These are phyloP conservation scores for Rhodotorula glutinis DNA, from an alignment of 1,284 basidiomycete species.

Conservation along the genomic window DNA sequence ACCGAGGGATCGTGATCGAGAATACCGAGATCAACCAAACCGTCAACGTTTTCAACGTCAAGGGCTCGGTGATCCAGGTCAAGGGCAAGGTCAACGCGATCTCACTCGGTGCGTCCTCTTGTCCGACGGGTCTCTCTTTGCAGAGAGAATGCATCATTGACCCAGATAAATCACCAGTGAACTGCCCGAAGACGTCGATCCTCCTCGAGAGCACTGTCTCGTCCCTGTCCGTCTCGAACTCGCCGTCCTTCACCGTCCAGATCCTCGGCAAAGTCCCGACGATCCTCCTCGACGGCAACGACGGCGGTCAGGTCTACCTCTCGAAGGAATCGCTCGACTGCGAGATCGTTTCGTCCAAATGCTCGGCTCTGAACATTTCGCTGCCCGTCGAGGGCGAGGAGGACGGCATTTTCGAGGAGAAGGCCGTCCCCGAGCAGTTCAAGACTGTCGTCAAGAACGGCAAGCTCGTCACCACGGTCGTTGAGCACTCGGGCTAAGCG, in stretches of 20 bases:
- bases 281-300: conserved; percentile 88
- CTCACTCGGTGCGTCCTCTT: conserved; percentile 67
- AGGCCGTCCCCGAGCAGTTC: conserved; percentile 93
- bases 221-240: conserved; percentile 78
- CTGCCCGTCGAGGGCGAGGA: conserved; percentile 83
- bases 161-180: conserved; percentile 63
- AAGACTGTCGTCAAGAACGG: conserved; percentile 76
- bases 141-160: no score
- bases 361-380: conserved; percentile 88
- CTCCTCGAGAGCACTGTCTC: conserved; percentile 90
- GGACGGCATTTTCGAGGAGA: conserved; percentile 87
- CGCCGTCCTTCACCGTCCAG: conserved; percentile 89
- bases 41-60: conserved; percentile 88
- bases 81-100: conserved; percentile 96
- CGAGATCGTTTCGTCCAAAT: conserved; percentile 94
- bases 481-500: conserved; percentile 75
- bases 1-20: conserved; percentile 69
- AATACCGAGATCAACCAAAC: conserved; percentile 77
- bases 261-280: conserved; percentile 87
- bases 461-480: conserved; percentile 79
- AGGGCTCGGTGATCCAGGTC: conserved; percentile 79
- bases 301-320: conserved; percentile 92
- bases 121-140: no score
- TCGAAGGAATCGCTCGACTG: conserved; percentile 72
- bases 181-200: conserved; percentile 83